Evolutionary conservation across 1,284 basidiomycete species (phyloP).

Genomic region (Rhizopogon parksii): DNA sequence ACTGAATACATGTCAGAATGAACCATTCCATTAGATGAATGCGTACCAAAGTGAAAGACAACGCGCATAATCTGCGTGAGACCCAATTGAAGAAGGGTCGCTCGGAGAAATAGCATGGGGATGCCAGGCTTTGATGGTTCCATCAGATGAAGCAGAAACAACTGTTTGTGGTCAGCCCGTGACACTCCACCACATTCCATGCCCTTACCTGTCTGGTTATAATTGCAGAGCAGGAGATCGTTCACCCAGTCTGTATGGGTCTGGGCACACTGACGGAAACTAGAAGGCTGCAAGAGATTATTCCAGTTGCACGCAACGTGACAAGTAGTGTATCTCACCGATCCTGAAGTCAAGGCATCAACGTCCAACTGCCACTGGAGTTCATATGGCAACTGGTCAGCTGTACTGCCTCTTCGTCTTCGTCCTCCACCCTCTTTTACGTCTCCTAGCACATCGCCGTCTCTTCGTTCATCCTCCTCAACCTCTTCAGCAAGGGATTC

Average conservation of each 20-base stretch:
- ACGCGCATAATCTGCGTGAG: constrained; percentile 88
- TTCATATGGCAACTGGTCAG: constrained; percentile 52
- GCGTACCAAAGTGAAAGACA: constrained; percentile 71
- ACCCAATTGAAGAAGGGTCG: constrained; percentile 72
- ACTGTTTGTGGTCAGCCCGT: constrained; percentile 38
- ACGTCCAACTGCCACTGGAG: constrained; percentile 74
- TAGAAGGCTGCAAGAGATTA: constrained; percentile 35
- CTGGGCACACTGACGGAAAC: constrained; percentile 80
- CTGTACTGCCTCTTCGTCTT: constrained; percentile 31
- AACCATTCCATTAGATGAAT: constrained; percentile 1
- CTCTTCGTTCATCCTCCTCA: constrained; percentile 47
- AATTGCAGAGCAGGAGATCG: constrained; percentile 88
- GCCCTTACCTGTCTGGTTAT: constrained; percentile 78
- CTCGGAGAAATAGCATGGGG: constrained; percentile 59
- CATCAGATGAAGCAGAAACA: constrained; percentile 93
- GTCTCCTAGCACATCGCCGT: constrained; percentile 72
- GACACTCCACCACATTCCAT: background rate
- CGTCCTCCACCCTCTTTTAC: constrained; percentile 40
- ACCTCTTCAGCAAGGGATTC: constrained; percentile 56
- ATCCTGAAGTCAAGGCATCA: constrained; percentile 36
- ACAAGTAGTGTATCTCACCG: constrained; percentile 34
- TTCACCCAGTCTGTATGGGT: constrained; percentile 95
- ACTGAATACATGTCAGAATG: constrained; percentile 5
- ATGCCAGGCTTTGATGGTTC: constrained; percentile 90
- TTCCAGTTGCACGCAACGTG: background rate